These are phyloP conservation scores for Rhizomucor pusillus DNA, from an alignment of 371 early-diverging fungal genomes.

Conservation along the genomic window DNA sequence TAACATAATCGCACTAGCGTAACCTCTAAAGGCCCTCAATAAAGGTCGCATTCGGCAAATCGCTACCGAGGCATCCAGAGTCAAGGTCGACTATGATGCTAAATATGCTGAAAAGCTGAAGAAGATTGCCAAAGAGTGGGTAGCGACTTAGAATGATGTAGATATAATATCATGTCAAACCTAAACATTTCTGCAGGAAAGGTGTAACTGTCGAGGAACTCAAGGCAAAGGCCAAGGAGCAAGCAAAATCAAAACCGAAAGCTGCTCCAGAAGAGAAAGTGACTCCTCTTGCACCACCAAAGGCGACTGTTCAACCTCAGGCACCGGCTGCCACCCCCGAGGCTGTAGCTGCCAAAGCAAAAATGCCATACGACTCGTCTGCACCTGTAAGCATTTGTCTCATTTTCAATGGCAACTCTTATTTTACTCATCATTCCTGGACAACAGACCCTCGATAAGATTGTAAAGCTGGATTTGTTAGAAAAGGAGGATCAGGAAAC, in stretches of 20 bases:
- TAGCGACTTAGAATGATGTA: background rate
- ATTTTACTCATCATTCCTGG: background rate
- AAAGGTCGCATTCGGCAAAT: constrained; percentile 13
- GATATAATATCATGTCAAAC: background rate
- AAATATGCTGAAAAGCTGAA: constrained; percentile 75
- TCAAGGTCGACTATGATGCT: constrained; percentile 52
- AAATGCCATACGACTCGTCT: constrained; percentile 41
- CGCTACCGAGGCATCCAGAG: constrained; percentile 14
- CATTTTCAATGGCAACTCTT: too few species aligned
- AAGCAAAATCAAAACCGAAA: constrained; percentile 10
- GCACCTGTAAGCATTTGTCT: constrained; percentile 33
- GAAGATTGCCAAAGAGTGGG: constrained; percentile 60
- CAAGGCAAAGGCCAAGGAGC: constrained; percentile 41
- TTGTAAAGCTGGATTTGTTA: constrained; percentile 74
- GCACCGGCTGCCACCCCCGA: constrained; percentile 26
- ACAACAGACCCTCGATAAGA: constrained; percentile 69
- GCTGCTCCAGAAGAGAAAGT: constrained; percentile 20
- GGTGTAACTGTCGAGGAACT: constrained; percentile 50
- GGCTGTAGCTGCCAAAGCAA: constrained; percentile 27
- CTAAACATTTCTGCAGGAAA: constrained; percentile 24
- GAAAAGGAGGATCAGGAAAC: constrained; percentile 61
- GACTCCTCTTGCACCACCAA: constrained; percentile 2
- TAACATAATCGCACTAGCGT: too few species aligned
- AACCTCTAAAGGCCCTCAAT: too few species aligned
- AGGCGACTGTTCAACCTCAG: constrained; percentile 15